Conservation (phyloP, 768 basidiomycete species). For the Kockovaella imperatae region DNA sequence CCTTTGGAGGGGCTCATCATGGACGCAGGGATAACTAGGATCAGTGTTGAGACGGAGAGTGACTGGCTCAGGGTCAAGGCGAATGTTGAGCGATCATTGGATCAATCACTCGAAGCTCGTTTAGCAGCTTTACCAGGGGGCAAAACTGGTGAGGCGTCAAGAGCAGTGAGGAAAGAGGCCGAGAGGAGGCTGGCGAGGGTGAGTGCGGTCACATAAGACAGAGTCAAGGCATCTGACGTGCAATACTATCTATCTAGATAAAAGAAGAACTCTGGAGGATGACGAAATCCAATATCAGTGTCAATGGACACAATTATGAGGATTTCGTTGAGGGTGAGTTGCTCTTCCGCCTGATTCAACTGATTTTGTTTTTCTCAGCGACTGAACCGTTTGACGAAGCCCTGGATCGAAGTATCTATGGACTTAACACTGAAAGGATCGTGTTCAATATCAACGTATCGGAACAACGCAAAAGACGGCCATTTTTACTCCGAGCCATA, state of each 20-base stretch:
- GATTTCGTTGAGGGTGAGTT: slow-evolving; percentile 50
- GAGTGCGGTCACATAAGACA: slow-evolving; percentile 3
- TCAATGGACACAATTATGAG: slow-evolving; percentile 72
- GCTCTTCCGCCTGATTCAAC: slow-evolving; percentile 5
- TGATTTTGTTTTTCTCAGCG: slow-evolving; percentile 45
- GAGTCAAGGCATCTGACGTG: not conserved
- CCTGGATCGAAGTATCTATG: slow-evolving; percentile 74
- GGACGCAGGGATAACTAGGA: slow-evolving; percentile 18
- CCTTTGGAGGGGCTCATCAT: slow-evolving; percentile 6
- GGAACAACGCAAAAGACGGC: slow-evolving; percentile 58
- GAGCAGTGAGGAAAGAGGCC: slow-evolving; percentile 42
- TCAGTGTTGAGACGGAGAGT: slow-evolving; percentile 54
- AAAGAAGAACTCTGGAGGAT: slow-evolving; percentile 58
- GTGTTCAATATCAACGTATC: slow-evolving; percentile 68
- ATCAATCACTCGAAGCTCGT: slow-evolving; percentile 50
- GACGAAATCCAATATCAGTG: slow-evolving; percentile 63
- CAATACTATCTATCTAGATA: slow-evolving; percentile 21
- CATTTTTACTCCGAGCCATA: slow-evolving; percentile 51
- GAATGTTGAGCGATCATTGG: slow-evolving; percentile 52
- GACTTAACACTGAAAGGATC: slow-evolving; percentile 63
- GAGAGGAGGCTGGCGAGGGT: slow-evolving; percentile 30
- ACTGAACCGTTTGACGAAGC: slow-evolving; percentile 79
- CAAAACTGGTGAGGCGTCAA: slow-evolving; percentile 49
- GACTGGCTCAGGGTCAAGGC: slow-evolving; percentile 61
- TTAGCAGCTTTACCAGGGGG: slow-evolving; percentile 46